Conservation (phyloP, 768 basidiomycete genomes). For the Lepiota brunneoincarnata region DNA sequence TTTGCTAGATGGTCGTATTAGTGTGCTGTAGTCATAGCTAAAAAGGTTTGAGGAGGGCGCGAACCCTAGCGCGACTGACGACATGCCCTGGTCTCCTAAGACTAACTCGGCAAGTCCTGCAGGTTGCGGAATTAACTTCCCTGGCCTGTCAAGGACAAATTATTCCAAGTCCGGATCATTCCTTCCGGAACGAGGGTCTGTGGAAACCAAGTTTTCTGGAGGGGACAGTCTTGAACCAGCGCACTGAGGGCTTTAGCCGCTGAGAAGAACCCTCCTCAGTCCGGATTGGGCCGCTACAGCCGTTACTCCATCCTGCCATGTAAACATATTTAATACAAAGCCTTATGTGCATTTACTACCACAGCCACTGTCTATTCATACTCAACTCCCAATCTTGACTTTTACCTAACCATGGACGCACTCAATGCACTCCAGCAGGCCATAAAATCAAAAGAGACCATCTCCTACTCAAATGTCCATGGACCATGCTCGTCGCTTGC, state of each 20-base stretch:
- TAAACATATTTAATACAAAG: fast-evolving
- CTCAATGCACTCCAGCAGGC: constrained; percentile 58
- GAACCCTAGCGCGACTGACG: constrained; percentile 83
- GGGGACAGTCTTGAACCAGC: constrained; percentile 93
- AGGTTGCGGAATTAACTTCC: constrained; percentile 91
- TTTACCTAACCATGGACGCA: constrained; percentile 46
- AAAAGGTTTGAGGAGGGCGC: constrained; percentile 81
- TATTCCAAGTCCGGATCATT: constrained; percentile 72
- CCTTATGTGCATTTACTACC: background rate
- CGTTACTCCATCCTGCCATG: constrained; percentile 53
- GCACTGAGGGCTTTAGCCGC: constrained; percentile 66
- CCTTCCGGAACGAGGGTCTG: constrained; percentile 64
- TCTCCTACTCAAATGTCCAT: constrained; percentile 45
- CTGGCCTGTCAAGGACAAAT: constrained; percentile 81
- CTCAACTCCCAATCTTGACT: constrained; percentile 1
- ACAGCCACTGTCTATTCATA: background rate
- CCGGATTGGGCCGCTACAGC: constrained; percentile 84
- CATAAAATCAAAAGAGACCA: constrained; percentile 50
- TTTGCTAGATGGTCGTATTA: constrained; percentile 46
- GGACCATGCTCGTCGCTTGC: constrained; percentile 46
- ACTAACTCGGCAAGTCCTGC: constrained; percentile 88
- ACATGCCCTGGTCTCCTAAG: constrained; percentile 85
- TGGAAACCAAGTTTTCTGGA: constrained; percentile 93
- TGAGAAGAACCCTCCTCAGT: constrained; percentile 69
- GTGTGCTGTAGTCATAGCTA: background rate